A percentile compares a stretch with the other conserved stretches of the same genome.
Evolutionary conservation across 768 basidiomycete genomes (phyloP).

Genomic region (Phlebiopsis flavidoalba): DNA sequence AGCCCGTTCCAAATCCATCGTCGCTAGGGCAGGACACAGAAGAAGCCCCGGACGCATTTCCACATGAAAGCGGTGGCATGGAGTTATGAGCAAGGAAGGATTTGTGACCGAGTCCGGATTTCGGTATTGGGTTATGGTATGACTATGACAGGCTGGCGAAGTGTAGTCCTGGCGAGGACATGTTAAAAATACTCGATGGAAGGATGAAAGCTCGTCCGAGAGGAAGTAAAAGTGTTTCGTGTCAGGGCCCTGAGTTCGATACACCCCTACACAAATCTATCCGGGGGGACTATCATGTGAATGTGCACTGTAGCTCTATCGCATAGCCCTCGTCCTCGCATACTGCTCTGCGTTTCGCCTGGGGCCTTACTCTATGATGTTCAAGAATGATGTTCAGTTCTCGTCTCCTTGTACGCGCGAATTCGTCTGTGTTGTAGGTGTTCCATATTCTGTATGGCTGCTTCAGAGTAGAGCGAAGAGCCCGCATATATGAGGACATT

Average conservation of each 20-base stretch:
- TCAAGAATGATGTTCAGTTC: constrained; percentile 81
- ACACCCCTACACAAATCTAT: too few species aligned
- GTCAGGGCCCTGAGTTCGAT: too few species aligned
- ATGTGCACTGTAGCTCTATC: too few species aligned
- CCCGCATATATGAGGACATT: constrained; percentile 22
- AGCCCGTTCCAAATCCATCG: constrained; percentile 29
- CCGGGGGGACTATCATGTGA: too few species aligned
- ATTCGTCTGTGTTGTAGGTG: constrained; percentile 90
- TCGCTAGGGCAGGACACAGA: constrained; percentile 18
- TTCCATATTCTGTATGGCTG: constrained; percentile 64
- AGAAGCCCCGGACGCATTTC: constrained; percentile 36
- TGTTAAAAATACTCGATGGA: constrained; percentile 29
- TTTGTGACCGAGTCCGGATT: constrained; percentile 63
- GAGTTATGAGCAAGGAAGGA: constrained; percentile 54
- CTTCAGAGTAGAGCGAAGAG: not conserved
- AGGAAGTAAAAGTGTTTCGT: not conserved
- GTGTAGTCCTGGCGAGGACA: constrained; percentile 52
- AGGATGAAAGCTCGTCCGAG: constrained; percentile 16
- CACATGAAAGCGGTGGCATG: constrained; percentile 51
- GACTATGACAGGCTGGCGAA: constrained; percentile 67
- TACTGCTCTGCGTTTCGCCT: too few species aligned
- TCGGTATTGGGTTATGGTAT: constrained; percentile 72
- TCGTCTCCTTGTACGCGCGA: constrained; percentile 75
- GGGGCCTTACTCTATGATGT: constrained; percentile 57
- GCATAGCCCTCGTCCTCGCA: too few species aligned